Evolutionary conservation across 2,329 filamentous ascomycete species (phyloP).

Genomic region (Fusarium sp.): DNA sequence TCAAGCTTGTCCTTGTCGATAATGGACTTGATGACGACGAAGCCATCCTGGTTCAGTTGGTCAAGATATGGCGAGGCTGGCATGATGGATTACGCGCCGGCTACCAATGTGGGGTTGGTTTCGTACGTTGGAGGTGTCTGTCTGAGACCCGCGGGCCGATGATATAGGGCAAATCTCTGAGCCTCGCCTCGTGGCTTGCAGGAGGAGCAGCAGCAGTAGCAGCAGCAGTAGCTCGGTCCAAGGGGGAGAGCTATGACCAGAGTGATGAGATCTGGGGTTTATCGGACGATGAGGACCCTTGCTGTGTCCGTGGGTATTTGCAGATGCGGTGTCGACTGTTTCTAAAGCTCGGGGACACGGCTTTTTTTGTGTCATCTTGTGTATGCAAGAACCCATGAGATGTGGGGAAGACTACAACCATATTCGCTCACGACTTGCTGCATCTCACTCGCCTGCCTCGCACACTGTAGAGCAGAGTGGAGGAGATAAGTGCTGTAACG

Average conservation of each 20-base stretch:
- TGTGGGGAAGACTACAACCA: slow-evolving; percentile 35
- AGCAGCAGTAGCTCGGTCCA: slow-evolving; percentile 19
- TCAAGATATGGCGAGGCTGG: slow-evolving; percentile 47
- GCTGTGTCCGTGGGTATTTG: slow-evolving; percentile 9
- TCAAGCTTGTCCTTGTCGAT: slow-evolving; percentile 68
- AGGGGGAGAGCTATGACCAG: slow-evolving; percentile 16
- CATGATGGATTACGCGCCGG: slow-evolving; percentile 22
- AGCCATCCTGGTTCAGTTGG: slow-evolving; percentile 77
- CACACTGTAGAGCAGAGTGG: slow-evolving; percentile 6
- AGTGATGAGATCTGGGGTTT: slow-evolving; percentile 19
- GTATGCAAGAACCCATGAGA: slow-evolving; percentile 19
- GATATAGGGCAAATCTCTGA: slow-evolving; percentile 30
- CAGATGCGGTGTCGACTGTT: slow-evolving; percentile 14
- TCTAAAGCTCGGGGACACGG: slow-evolving; percentile 5
- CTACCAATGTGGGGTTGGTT: slow-evolving; percentile 14
- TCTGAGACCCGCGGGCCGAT: slow-evolving; percentile 7
- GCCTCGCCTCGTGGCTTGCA: slow-evolving; percentile 1
- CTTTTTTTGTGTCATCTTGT: not conserved
- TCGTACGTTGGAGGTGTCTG: not conserved
- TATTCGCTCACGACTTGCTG: slow-evolving; percentile 15
- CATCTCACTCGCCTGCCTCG: slow-evolving; percentile 18
- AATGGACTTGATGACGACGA: slow-evolving; percentile 76
- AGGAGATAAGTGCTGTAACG: slow-evolving; percentile 33
- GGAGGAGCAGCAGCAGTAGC: not conserved
- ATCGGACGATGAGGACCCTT: slow-evolving; percentile 17